A percentile compares a stretch with the other conserved stretches of the same genome.
Evolutionary conservation across 2,329 filamentous ascomycete genomes (phyloP).

Genomic region (Alternaria solani): DNA sequence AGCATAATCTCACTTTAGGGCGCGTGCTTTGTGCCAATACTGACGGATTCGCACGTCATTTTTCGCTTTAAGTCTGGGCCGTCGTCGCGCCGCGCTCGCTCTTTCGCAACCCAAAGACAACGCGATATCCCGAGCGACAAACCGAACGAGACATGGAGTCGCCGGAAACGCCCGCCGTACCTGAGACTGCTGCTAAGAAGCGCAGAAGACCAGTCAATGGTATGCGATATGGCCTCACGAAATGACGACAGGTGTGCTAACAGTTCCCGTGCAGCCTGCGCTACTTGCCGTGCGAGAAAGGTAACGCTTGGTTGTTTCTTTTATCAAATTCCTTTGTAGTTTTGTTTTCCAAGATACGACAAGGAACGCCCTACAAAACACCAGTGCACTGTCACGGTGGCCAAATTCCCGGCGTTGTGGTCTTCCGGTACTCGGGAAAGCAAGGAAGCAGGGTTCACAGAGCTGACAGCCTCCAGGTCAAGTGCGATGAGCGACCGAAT

Average conservation of each 20-base stretch:
- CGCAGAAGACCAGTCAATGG: constrained; percentile 40
- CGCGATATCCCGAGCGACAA: constrained; percentile 24
- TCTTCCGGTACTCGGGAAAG: neutral
- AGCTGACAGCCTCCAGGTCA: constrained; percentile 32
- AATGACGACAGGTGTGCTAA: constrained; percentile 12
- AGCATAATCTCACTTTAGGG: constrained; percentile 9
- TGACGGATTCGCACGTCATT: constrained; percentile 19
- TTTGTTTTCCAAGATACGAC: neutral
- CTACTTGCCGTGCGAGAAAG: constrained; percentile 31
- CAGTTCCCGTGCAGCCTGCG: constrained; percentile 19
- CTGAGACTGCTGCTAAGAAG: constrained; percentile 29
- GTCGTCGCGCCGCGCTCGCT: constrained; percentile 12
- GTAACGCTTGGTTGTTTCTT: constrained; percentile 10
- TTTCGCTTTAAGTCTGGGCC: constrained; percentile 22
- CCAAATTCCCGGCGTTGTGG: neutral
- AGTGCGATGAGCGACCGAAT: constrained; percentile 44
- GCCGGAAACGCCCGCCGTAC: constrained; percentile 16
- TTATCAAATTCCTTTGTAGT: neutral
- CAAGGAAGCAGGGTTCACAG: neutral
- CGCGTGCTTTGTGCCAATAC: constrained; percentile 18
- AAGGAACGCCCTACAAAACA: neutral
- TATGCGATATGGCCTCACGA: constrained; percentile 16
- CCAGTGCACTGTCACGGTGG: neutral
- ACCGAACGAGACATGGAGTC: constrained; percentile 21
- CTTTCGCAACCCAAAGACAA: constrained; percentile 15